Percentiles rank a stretch among this genome's conserved stretches.
Conservation (phyloP, 129 eudicot genomes). For the Pseudognaphalium luteoalbum region DNA sequence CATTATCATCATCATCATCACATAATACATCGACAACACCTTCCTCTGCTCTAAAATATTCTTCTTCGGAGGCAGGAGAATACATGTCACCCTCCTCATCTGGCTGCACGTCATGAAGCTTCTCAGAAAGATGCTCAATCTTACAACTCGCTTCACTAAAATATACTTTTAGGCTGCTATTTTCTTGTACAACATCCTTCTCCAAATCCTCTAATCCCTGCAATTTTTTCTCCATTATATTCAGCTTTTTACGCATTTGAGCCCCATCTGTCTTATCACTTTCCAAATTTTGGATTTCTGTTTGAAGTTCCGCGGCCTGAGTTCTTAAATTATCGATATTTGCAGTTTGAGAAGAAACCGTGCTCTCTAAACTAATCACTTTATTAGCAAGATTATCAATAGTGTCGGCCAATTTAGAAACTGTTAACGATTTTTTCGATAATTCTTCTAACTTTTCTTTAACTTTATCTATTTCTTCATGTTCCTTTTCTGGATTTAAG, state of each 20-base stretch:
- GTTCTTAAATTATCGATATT: constrained; percentile 57
- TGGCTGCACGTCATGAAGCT: constrained; percentile 52
- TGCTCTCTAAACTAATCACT: constrained; percentile 63
- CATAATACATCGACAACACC: constrained; percentile 4
- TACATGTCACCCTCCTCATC: constrained; percentile 51
- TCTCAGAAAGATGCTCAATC: constrained; percentile 51
- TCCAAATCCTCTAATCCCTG: constrained; percentile 42
- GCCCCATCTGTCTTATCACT: constrained; percentile 52
- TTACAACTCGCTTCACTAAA: constrained; percentile 53
- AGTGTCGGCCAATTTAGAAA: constrained; percentile 64
- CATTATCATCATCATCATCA: background rate
- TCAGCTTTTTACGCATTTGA: constrained; percentile 42
- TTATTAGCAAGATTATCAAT: constrained; percentile 68
- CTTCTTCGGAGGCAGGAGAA: constrained; percentile 27
- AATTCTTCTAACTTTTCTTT: constrained; percentile 37
- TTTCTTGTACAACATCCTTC: constrained; percentile 44
- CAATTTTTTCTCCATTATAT: constrained; percentile 55
- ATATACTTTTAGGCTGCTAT: constrained; percentile 33
- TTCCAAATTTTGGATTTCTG: constrained; percentile 59
- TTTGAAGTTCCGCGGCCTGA: constrained; percentile 57
- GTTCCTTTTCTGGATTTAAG: constrained; percentile 21
- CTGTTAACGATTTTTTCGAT: constrained; percentile 41
- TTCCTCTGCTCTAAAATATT: constrained; percentile 18
- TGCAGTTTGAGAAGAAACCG: constrained; percentile 67
- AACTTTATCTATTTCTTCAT: background rate